phyloP scores from a whole-genome alignment of 176 grass and related monocot species.

The Dactylis glomerata region DNA sequence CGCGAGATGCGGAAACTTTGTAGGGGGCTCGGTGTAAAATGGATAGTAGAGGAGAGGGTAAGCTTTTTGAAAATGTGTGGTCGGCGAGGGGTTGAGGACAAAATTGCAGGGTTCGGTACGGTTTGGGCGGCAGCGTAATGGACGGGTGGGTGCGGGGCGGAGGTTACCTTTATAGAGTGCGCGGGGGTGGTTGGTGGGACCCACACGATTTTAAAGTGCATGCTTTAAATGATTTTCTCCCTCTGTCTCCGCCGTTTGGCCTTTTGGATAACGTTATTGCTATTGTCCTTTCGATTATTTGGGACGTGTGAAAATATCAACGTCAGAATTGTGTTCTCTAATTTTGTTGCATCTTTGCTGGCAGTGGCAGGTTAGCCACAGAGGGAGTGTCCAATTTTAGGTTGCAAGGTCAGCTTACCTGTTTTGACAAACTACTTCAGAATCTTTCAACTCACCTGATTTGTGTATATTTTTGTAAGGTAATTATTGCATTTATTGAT shows the following conservation, averaged over 20 bases:
- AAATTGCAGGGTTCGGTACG: neutral
- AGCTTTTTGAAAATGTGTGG: neutral
- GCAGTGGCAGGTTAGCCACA: neutral
- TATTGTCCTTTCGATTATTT: neutral
- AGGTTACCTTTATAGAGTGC: constrained; percentile 28
- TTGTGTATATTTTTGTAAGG: too few relatives aligned
- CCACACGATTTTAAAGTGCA: constrained; percentile 21
- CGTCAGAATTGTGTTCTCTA: neutral
- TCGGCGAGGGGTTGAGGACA: neutral
- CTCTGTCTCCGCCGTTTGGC: neutral
- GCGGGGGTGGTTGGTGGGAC: neutral
- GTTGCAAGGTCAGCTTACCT: neutral
- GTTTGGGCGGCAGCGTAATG: neutral
- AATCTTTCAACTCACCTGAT: too few relatives aligned
- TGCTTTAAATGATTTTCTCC: neutral
- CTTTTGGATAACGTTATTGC: neutral
- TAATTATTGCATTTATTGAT: too few relatives aligned
- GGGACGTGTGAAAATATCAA: neutral
- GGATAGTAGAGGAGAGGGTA: neutral
- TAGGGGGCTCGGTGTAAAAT: constrained; percentile 1
- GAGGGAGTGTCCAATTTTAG: neutral
- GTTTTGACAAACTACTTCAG: neutral
- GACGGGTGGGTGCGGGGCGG: too few relatives aligned
- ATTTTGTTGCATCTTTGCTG: neutral
- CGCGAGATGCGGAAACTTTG: neutral